These are phyloP conservation scores for Fusarium floridanum DNA, from an alignment of 2,329 filamentous ascomycete genomes.

Conservation along the genomic window DNA sequence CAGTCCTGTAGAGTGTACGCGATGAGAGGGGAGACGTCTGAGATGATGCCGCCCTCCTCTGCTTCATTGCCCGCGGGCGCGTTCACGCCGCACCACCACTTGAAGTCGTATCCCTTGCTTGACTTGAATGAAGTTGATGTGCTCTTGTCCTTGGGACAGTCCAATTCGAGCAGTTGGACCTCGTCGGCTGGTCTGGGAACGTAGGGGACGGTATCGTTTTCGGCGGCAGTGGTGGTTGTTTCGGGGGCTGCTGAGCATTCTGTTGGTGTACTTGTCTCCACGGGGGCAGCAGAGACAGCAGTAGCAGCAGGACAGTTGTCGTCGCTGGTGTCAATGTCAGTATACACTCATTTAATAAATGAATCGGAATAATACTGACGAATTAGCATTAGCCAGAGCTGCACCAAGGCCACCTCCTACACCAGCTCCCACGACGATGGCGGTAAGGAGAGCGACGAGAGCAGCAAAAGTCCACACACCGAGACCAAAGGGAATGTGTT, in stretches of 20 bases:
- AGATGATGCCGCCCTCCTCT: slow-evolving; percentile 23
- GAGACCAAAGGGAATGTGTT: slow-evolving; percentile 26
- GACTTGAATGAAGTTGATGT: slow-evolving; percentile 27
- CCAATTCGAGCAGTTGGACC: slow-evolving; percentile 7
- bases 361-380: slow-evolving; percentile 7
- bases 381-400: slow-evolving; percentile 27
- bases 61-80: not conserved
- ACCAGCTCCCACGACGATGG: slow-evolving; percentile 33
- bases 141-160: slow-evolving; percentile 17
- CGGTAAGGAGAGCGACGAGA: slow-evolving; percentile 26
- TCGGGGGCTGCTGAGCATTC: slow-evolving; percentile 18
- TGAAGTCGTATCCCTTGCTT: slow-evolving; percentile 31
- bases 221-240: slow-evolving; percentile 6
- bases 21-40: slow-evolving; percentile 12
- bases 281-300: not conserved
- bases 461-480: slow-evolving; percentile 35
- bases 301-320: slow-evolving; percentile 14
- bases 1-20: slow-evolving; percentile 28
- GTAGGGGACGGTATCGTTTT: slow-evolving; percentile 20
- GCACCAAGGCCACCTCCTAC: slow-evolving; percentile 35
- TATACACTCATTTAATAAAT: no score
- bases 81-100: slow-evolving; percentile 37
- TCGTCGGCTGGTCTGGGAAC: slow-evolving; percentile 13
- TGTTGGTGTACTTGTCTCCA: slow-evolving; percentile 17
- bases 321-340: not conserved